These are phyloP conservation scores for Alternaria panax DNA, from an alignment of 2,329 filamentous ascomycete species.

Conservation along the genomic window DNA sequence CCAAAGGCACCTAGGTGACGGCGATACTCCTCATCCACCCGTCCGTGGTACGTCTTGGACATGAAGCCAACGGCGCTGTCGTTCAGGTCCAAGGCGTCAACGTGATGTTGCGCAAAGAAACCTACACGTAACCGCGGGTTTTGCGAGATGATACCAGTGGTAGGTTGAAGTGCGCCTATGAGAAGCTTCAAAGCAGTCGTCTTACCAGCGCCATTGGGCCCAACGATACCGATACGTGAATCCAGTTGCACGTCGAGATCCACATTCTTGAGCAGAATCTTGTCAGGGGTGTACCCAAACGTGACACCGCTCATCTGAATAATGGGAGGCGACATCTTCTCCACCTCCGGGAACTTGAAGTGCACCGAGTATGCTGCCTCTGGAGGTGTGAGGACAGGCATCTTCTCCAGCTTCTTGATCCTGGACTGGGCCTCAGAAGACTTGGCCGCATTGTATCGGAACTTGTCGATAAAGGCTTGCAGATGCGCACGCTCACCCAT, in stretches of 20 bases:
- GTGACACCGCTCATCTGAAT: constrained; percentile 94
- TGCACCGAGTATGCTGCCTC: constrained; percentile 95
- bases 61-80: constrained; percentile 94
- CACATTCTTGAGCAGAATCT: constrained; percentile 80
- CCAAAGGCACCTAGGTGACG: constrained; percentile 87
- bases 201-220: constrained; percentile 98
- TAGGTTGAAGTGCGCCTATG: constrained; percentile 81
- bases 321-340: constrained; percentile 96
- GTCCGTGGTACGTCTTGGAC: constrained; percentile 88
- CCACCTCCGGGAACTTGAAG: constrained; percentile 96
- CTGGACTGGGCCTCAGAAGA: constrained; percentile 97
- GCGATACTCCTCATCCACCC: constrained; percentile 95
- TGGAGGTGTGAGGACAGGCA: constrained; percentile 89
- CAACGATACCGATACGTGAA: constrained; percentile 98
- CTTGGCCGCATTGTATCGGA: constrained; percentile 98
- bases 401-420: constrained; percentile 98
- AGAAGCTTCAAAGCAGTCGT: constrained; percentile 98
- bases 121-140: constrained; percentile 89
- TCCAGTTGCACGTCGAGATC: constrained; percentile 97
- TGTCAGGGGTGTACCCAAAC: constrained; percentile 86
- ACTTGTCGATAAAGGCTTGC: constrained; percentile 98
- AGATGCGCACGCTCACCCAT: constrained; percentile 93
- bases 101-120: constrained; percentile 98
- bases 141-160: constrained; percentile 82
- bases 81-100: constrained; percentile 91